Evolutionary conservation across 2,329 filamentous ascomycete species (phyloP), one percentile per base, ranked within the genome.

Genomic region (Ophiostoma tasmaniense): DNA sequence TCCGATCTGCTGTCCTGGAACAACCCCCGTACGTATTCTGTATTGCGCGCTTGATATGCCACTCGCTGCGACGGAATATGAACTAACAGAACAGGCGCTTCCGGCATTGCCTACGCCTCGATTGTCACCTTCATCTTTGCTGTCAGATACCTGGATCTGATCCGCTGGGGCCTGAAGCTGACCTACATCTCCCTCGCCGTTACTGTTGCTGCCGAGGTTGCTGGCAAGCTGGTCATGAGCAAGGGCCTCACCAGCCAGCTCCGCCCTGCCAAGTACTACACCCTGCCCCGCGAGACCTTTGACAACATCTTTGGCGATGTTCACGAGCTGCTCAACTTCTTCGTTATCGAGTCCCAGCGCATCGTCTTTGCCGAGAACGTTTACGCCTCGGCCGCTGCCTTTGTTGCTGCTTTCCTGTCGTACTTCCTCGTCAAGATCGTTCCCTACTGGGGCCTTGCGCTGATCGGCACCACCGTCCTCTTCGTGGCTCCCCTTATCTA

Each of bases 291-390:
- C 73, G 84, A 88, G 73, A 87, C 85, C 7, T 78, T 90, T 52
- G 85, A 90, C 74, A 77, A 79, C 69, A 73, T 88, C 72, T 84
- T 89, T 73, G 86, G 85, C 69, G 88, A 90, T 73, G 80, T 87
- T 55, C 85, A 89, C 75, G 88, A 90, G 78, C 82, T 90, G 70
- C 78, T 88, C 79, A 90, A 90, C 82, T 90, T 90, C 78, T 87
- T 90, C 74, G 82, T 89, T 71, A 89, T 90, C 69, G 89, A 90
- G 80, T 81, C 83, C 66, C 89, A 90, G 81, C 84, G 88, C 71
- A 85, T 90, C 73, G 75, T 90, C 69, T 90, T 87, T 73, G 88
- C 84, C 61, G 89, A 90, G 82, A 90, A 90, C 74, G 77, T 90
- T 70, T 78, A 80, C 72, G 84, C 81, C 69, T 90, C 88, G 28